A percentile compares a stretch with the other conserved stretches of the same genome.
Evolutionary conservation across 2,329 filamentous ascomycete species (phyloP).

Genomic region (Aspergillus quadrilineatus): DNA sequence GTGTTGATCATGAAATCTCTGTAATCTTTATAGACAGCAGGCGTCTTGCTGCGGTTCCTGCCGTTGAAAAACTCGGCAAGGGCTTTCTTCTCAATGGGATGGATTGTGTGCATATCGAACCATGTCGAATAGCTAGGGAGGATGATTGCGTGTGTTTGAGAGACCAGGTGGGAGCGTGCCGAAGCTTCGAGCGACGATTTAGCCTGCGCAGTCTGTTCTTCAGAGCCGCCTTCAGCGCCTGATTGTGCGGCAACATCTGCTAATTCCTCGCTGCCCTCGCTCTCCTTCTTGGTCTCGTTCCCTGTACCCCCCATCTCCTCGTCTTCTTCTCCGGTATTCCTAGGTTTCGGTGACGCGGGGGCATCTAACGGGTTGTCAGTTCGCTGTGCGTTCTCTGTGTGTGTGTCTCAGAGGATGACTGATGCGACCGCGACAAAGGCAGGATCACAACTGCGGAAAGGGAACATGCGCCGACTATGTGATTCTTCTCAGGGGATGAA

Average conservation of each 20-base stretch:
- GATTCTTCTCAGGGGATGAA: constrained; percentile 14
- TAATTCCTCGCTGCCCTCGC: constrained; percentile 45
- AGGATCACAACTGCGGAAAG: constrained; percentile 21
- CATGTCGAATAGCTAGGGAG: constrained; percentile 96
- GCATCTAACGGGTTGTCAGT: constrained; percentile 70
- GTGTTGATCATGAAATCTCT: constrained; percentile 99
- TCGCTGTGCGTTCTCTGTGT: constrained; percentile 27
- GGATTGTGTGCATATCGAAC: constrained; percentile 96
- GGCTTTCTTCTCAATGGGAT: constrained; percentile 89
- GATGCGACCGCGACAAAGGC: constrained; percentile 35
- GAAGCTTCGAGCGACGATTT: constrained; percentile 82
- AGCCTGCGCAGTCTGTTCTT: constrained; percentile 62
- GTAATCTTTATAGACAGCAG: constrained; percentile 97
- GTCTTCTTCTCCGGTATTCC: constrained; percentile 64
- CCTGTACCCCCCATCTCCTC: constrained; percentile 75
- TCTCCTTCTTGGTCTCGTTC: constrained; percentile 45
- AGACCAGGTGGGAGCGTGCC: constrained; percentile 85
- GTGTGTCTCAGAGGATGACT: constrained; percentile 32
- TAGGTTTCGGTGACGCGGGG: constrained; percentile 62
- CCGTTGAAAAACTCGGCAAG: constrained; percentile 98
- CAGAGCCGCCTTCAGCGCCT: constrained; percentile 51
- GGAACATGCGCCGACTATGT: background rate
- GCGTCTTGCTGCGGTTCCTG: constrained; percentile 96
- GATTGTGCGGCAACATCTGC: constrained; percentile 47
- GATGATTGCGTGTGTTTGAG: constrained; percentile 93